Evolutionary conservation across 2,329 filamentous ascomycete genomes (phyloP), one percentile per base, ranked within the genome.

Genomic region (Tolypocladium pustulatum): DNA sequence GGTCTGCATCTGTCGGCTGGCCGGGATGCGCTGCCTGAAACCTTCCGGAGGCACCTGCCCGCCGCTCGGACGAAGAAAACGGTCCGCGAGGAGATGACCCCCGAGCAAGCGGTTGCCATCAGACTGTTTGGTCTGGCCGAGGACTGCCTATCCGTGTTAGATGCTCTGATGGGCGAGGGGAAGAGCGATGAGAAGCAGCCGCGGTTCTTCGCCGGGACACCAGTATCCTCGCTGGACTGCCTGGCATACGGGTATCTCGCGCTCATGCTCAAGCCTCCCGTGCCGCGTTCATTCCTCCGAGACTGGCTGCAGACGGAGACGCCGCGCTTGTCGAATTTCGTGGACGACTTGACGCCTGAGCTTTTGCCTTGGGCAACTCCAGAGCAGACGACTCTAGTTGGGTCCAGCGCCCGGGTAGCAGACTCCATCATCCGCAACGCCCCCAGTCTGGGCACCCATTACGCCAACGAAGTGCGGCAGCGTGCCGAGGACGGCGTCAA

Each of bases 161-260:
- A 85, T 57, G 80, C 85, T 41, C 76, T 90, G 12, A 59, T 76
- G 46, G 60, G 65, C 1, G 54, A 55, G 6, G 59, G 59, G 1
- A 61, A 64, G 6, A 63, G 34, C 5, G 59, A 66, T n/a, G 62
- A 66, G 27, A 62, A 64, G 53, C 30, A 55, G 3, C 57, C 74
- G n/a, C 62, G 67, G 32, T 75, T 75, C 62, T 71, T 75, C 54
- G 41, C 61, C 2, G 58, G 60, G 1, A 60, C 61, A 0, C 52
- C 60, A 17, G 52, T 69, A 4, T 71, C 72, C 0, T 72, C 65
- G 27, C 61, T 95, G 30, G 92, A 97, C 71, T 96, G 90, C 68
- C 71, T 97, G 54, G 86, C 85, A 0, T 83, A 90, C 66, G 94
- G 87, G 13, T 96, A 95, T 69, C 76, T 97, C 40, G 81, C 84